These are phyloP conservation scores for Aspergillus eucalypticola DNA, from an alignment of 2,329 filamentous ascomycete genomes.

Conservation along the genomic window DNA sequence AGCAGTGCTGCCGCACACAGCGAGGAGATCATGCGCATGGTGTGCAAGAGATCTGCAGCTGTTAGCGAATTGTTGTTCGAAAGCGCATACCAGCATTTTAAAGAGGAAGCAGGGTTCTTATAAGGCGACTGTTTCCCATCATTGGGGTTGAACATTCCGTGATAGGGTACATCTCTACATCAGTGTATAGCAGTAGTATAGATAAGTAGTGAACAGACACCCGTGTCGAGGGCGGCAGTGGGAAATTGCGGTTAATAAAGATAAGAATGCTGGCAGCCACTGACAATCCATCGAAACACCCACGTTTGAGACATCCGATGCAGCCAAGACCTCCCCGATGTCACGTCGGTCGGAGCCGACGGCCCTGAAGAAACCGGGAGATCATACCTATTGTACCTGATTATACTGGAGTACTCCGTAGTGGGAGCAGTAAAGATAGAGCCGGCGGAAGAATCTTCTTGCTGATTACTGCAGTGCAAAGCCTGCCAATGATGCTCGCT, in stretches of 20 bases:
- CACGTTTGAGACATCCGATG: neutral
- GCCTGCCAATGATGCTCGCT: neutral
- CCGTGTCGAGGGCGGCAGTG: neutral
- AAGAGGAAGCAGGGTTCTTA: too few relatives aligned
- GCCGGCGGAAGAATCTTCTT: too few relatives aligned
- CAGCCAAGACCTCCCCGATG: constrained; percentile 3
- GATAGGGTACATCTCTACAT: too few relatives aligned
- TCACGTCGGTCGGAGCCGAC: constrained; percentile 2
- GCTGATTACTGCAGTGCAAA: too few relatives aligned
- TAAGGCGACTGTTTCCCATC: too few relatives aligned
- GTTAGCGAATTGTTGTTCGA: too few relatives aligned
- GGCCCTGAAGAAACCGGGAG: neutral
- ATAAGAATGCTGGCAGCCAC: neutral
- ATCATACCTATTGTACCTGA: neutral
- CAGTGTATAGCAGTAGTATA: too few relatives aligned
- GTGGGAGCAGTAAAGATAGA: too few relatives aligned
- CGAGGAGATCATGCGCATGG: constrained; percentile 9
- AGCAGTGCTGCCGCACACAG: constrained; percentile 7
- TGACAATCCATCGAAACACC: neutral
- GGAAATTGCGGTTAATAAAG: neutral
- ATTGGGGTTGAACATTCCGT: too few relatives aligned
- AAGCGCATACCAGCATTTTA: too few relatives aligned
- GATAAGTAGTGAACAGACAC: too few relatives aligned
- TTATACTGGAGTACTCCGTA: too few relatives aligned
- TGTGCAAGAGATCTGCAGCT: neutral